Evolutionary conservation across 164 flowering plant genomes (phyloP), one percentile per base, ranked within the genome.

Genomic region (Buxus sempervirens): DNA sequence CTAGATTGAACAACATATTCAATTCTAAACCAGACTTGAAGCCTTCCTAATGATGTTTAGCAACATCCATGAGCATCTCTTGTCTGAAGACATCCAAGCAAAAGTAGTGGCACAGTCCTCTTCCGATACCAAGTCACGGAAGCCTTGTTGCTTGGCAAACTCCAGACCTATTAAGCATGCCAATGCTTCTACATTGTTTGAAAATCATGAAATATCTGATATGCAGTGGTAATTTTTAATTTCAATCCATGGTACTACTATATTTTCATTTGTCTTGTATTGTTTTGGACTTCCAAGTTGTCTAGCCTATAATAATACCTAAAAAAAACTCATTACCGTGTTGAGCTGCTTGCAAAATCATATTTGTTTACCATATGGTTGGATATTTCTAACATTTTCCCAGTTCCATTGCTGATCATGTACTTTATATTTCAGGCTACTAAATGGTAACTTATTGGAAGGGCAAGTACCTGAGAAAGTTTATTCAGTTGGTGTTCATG

Each of bases 401-500:
- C 36, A 58, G 15, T 15, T 32, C 26, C 8, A 58, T 26, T 16
- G 24, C 25, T 67, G 18, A 23, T 66, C 13, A 41, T 23, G 32
- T 65, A 41, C 24, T 19, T 51, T 45, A 32, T 56, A 26, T 54
- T 72, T 27, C 86, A 96, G 99, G 88, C 65, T 87, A 51, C 74
- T 96, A 78, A 88, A 96, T 71, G 84, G 72, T 70, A 96, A 96
- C 79, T 67, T 77, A 64, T 56, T 96, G 81, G 95, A 88, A 74
- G 99, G 98, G 36, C 83, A 70, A 72, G 99, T 96, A 9, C 96
- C 95, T 0, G 95, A 89, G 73, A 76, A 86, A 65, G 79, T 96
- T 65, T 93, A 85, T 75, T 89, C 99, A 25, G 72, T 96, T 70
- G 95, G 98, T 72, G 90, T 96, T 65, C 99, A 90, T 73, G 99